phyloP scores from a whole-genome alignment of 495 filamentous ascomycete species.

The Jackrogersella minutella region DNA sequence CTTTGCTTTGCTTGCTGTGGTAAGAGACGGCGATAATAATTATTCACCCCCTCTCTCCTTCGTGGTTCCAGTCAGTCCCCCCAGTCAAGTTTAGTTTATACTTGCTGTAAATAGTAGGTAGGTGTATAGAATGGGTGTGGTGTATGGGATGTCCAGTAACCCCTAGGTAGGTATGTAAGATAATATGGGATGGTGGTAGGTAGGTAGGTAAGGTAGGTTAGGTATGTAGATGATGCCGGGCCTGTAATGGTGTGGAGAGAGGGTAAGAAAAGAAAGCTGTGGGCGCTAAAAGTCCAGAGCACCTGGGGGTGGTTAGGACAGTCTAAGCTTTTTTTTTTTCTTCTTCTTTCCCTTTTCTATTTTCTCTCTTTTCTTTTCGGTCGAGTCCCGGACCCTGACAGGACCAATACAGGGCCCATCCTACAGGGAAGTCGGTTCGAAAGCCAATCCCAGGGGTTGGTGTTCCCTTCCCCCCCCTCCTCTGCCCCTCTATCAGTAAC shows the following conservation, averaged over 20 bases:
- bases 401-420: constrained; percentile 7
- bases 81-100: constrained; percentile 17
- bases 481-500: constrained; percentile 21
- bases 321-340: too few relatives aligned
- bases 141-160: too few relatives aligned
- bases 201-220: neutral
- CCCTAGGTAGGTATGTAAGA: neutral
- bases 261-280: constrained; percentile 15
- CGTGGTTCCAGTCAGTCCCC: constrained; percentile 31
- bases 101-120: neutral
- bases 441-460: neutral
- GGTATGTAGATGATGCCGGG: constrained; percentile 10
- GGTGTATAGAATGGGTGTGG: neutral
- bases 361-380: constrained; percentile 15
- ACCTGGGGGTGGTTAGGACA: too few relatives aligned
- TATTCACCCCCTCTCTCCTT: constrained; percentile 27
- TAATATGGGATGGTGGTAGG: neutral
- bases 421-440: constrained; percentile 2
- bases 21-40: constrained; percentile 16
- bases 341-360: too few relatives aligned
- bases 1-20: neutral
- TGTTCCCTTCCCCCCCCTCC: neutral
- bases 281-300: constrained; percentile 35
- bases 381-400: constrained; percentile 30
- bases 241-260: constrained; percentile 18